A percentile compares a stretch with the other conserved stretches of the same genome.
These are phyloP conservation scores for Penicillium rolfsii DNA, from an alignment of 2,329 filamentous ascomycete species.

Conservation along the genomic window DNA sequence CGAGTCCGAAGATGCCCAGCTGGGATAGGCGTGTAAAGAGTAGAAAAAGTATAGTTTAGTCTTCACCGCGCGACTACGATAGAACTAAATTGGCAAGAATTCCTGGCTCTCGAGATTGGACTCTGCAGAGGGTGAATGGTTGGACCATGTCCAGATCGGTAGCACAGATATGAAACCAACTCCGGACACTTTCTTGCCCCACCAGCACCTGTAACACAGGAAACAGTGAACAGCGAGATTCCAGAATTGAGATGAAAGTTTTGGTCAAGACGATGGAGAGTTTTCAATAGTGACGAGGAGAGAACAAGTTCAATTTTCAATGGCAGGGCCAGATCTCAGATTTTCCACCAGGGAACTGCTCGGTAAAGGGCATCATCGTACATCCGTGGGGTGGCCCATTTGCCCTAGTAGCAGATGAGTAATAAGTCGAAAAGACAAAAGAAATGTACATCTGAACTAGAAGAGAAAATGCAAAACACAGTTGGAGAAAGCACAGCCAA, in stretches of 20 bases:
- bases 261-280: no score
- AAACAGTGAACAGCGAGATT: no score
- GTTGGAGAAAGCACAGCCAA: neutral
- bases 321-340: neutral
- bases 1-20: neutral
- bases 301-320: neutral
- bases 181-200: no score
- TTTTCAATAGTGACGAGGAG: no score
- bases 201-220: no score
- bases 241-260: no score
- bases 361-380: conserved; percentile 20
- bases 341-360: conserved; percentile 3
- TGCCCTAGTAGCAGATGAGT: neutral
- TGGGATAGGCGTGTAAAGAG: neutral
- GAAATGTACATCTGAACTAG: neutral
- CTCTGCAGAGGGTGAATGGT: no score
- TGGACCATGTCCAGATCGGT: no score
- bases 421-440: neutral
- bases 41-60: neutral
- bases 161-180: no score
- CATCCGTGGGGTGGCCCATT: conserved; percentile 23
- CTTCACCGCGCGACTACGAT: neutral
- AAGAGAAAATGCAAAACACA: neutral
- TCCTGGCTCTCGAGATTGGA: neutral
- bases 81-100: neutral